Percentiles rank a stretch among this genome's conserved stretches.
These are phyloP conservation scores for Vigna reflexopilosa DNA, from an alignment of 306 rosid genomes.

Conservation along the genomic window DNA sequence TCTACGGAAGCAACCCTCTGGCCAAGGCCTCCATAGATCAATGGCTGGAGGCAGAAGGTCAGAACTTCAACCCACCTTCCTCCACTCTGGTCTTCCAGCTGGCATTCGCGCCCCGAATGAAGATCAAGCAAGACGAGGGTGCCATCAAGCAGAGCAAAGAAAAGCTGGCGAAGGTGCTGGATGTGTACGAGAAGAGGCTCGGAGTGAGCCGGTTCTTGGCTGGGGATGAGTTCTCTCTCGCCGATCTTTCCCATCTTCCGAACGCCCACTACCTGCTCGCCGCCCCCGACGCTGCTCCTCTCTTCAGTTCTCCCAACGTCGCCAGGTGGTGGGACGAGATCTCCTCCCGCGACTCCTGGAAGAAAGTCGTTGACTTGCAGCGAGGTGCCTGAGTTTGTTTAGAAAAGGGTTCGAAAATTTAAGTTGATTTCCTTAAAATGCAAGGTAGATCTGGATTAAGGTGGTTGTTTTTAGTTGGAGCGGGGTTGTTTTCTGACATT, in stretches of 20 bases:
- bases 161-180: conserved; percentile 71
- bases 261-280: conserved; percentile 64
- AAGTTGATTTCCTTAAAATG: too few relatives aligned
- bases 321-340: conserved; percentile 89
- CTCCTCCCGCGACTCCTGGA: conserved; percentile 44
- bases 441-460: too few relatives aligned
- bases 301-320: conserved; percentile 64
- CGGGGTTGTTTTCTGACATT: too few relatives aligned
- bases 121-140: conserved; percentile 64
- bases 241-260: conserved; percentile 92
- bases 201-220: conserved; percentile 70
- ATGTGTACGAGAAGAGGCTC: conserved; percentile 71
- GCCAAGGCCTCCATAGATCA: conserved; percentile 79
- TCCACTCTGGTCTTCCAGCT: conserved; percentile 78
- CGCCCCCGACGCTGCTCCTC: conserved; percentile 36
- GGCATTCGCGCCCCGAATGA: conserved; percentile 85
- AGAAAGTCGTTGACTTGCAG: neutral
- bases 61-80: conserved; percentile 77
- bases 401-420: too few relatives aligned
- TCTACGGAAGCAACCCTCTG: conserved; percentile 73
- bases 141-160: conserved; percentile 62
- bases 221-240: conserved; percentile 77
- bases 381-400: neutral
- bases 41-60: conserved; percentile 88
- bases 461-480: too few relatives aligned